Evolutionary conservation across 345 rosid species (phyloP), one percentile per base, ranked within the genome.

Genomic region (Ailanthus altissimus): DNA sequence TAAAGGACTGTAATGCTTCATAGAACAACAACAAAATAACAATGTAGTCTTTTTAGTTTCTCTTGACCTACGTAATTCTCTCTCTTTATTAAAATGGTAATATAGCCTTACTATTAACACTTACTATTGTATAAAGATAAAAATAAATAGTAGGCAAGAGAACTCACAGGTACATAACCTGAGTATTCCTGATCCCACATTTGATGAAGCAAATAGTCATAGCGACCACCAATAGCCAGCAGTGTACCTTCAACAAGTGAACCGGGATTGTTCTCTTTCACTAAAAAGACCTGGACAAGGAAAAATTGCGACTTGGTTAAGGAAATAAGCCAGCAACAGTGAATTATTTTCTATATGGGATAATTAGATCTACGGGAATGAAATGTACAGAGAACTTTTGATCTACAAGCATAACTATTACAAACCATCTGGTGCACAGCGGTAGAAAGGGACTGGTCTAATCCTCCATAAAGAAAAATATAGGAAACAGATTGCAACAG

Each of bases 211-310:
- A 95, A 85, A 85, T 86, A 83, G 74, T 95, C 94, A 84, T 95
- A 95, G 79, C 99, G 93, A 70, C 99, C 99, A 68, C 99, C 99
- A 79, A 88, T 82, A 79, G 98, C 99, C 78, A 95, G 94, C 84
- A 93, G 83, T 77, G 85, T 83, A 16, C 90, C 95, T 84, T 92
- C 98, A 76, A 79, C 64, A 80, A 85, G 85, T 75, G 98, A 81
- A 79, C 92, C 93, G 58, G 89, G 81, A 83, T 77, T 86, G 83
- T 87, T 91, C 74, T 88, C 95, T 89, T 85, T 90, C 72, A 80
- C 87, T 68, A 88, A 75, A 83, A 86, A 93, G 75, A 95, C 82
- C 98, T 95, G 88, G 47, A 51, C 25, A 81, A 74, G 21, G 15
- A 74, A 56, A 45, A 70, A 73, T 54, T 42, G 0, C 75, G 70